Evolutionary conservation across 768 basidiomycete genomes (phyloP), one percentile per base, ranked within the genome.

Genomic region (Russula sp.): DNA sequence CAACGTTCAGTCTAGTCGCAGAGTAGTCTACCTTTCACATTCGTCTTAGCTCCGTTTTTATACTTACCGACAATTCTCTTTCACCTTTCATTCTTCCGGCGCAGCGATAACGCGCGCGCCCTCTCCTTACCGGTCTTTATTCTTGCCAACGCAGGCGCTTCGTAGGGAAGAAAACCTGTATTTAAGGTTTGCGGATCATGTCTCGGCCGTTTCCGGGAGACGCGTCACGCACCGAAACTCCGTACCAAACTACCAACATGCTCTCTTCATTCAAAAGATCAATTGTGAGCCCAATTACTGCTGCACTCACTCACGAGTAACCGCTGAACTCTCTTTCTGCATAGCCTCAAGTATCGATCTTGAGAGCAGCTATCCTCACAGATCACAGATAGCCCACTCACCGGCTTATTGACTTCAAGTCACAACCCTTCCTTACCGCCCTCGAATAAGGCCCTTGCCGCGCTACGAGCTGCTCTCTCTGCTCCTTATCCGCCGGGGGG

Each of bases 351-450:
- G 28, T 69, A 48, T 69, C 67, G 14, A 67, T 69, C 28, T 69
- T 69, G 67, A 61, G 28, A 61, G 67, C n/a, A 38, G 36, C 28
- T 26, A 5, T 26, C 11, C 11, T 26, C 32, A 3, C n/a, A 0
- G 28, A n/a, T 26, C 32, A 3, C n/a, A 0, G 28, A n/a, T 13
- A 2, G 10, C 60, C 18, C 34, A 20, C n/a, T 32, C 14, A 4
- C 24, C 14, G n/a, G n/a, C 48, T 52, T 9, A 54, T 46, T 54
- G 53, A 16, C 28, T 49, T 52, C 5, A 34, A 92, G 90, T 69
- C 89, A 91, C 71, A 78, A 83, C 55, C 78, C 88, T 0, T 76
- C 81, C 4, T 89, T 87, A 0, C 85, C 87, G 0, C 82, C 85
- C 0, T 91, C 90, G 0, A 78, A 69, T 16, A 79, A 82, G 69